Conservation (phyloP, 2,329 filamentous ascomycete species). For the Meredithiella fracta region DNA sequence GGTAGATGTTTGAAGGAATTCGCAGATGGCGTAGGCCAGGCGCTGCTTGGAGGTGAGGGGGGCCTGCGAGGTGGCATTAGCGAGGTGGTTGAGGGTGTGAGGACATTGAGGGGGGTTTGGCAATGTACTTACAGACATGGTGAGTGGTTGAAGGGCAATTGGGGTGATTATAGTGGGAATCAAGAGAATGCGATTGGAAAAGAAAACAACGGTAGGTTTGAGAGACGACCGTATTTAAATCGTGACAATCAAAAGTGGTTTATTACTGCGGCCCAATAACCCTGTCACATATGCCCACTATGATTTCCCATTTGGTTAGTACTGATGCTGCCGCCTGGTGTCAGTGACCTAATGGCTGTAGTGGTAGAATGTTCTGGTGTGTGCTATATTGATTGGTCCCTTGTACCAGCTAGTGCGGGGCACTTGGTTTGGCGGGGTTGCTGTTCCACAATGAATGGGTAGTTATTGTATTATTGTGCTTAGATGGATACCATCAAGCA, state of each 20-base stretch:
- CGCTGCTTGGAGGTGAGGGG: constrained; percentile 50
- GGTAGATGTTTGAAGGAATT: constrained; percentile 74
- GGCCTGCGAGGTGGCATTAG: constrained; percentile 16
- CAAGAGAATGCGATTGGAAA: not conserved
- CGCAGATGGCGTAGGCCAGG: constrained; percentile 90
- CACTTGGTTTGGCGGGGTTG: not conserved
- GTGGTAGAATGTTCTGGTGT: not conserved
- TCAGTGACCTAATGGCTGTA: not conserved
- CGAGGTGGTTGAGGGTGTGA: not conserved
- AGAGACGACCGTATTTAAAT: not conserved
- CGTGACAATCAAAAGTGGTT: too few species aligned
- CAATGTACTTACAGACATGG: not conserved
- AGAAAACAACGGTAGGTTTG: not conserved
- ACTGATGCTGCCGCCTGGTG: too few species aligned
- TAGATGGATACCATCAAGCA: not conserved
- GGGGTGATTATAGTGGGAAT: not conserved
- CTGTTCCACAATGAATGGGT: too few species aligned
- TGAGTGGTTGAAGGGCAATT: not conserved
- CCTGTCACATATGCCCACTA: too few species aligned
- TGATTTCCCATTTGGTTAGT: too few species aligned
- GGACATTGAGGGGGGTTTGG: not conserved
- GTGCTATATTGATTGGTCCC: not conserved
- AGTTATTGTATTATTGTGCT: too few species aligned
- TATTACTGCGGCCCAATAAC: too few species aligned
- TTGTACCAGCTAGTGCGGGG: not conserved